Evolutionary conservation across 345 rosid genomes (phyloP), one percentile per base, ranked within the genome.

Genomic region (Lepidium africanum): DNA sequence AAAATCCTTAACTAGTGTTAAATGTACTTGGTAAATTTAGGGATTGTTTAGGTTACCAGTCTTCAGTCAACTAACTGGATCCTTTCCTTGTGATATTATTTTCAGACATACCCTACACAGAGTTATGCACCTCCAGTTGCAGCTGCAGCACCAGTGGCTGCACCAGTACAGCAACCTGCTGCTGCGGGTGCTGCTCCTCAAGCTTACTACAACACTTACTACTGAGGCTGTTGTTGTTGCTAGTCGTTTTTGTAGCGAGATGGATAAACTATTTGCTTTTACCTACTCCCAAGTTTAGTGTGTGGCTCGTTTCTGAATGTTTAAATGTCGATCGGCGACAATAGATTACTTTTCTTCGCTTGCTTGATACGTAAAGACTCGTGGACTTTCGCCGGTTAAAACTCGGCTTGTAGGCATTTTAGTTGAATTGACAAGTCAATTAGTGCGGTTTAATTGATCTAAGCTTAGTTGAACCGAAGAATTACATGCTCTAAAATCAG

Each of bases 41-140:
- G 46, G 23, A 16, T 5, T 39, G 36, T 59, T 3, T 32, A 35
- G 68, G 45, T n/a, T 39, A 23, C 17, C 16, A 45, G 45, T 62
- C 15, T 4, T 48, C 36, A 25, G 52, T 58, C 81, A 38, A 69
- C 74, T 13, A 47, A 63, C 10, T 36, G 30, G 30, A 21, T 54
- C 14, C 41, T 43, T 64, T 10, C 25, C 68, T 42, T 69, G n/a
- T n/a, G n/a, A 75, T 66, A 79, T 73, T 68, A 68, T 77, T 67
- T 46, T 39, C 74, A 75, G 78, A 36, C 74, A 38, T 75, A 77
- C 54, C 85, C 87, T 10, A 83, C 87, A 47, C 97, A 88, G 54
- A 80, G 80, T 53, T 85, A 86, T 6, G 92, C 75, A 0, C 89
- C 87, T 50, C 96, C 91, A 5, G 38, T 84, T 11, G 86, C 81